Conservation (phyloP, 129 eudicot genomes). For the Chrysanthemum seticuspe region DNA sequence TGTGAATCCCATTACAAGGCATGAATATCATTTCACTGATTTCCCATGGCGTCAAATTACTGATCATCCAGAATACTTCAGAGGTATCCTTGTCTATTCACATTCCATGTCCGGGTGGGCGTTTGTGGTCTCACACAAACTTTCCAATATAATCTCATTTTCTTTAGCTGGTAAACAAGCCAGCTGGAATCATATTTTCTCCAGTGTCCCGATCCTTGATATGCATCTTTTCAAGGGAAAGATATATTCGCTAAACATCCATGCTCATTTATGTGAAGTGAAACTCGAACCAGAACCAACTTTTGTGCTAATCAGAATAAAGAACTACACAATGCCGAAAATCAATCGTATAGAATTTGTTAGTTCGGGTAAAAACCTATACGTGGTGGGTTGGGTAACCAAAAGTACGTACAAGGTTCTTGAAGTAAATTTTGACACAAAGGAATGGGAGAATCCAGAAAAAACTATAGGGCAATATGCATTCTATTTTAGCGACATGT, state of each 20-base stretch:
- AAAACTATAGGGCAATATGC: neutral
- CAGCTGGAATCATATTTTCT: conserved; percentile 1
- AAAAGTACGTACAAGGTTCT: neutral
- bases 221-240: conserved; percentile 3
- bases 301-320: neutral
- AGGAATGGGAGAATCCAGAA: conserved; percentile 2
- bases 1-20: conserved; percentile 32
- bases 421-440: conserved; percentile 17
- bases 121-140: neutral
- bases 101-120: conserved; percentile 10
- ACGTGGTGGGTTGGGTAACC: neutral
- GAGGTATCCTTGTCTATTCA: conserved; percentile 20
- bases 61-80: neutral
- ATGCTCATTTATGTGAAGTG: conserved; percentile 11
- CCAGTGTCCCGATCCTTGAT: neutral
- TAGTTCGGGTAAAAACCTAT: conserved; percentile 11
- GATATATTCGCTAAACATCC: conserved; percentile 6
- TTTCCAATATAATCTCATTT: neutral
- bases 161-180: conserved; percentile 15
- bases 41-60: neutral
- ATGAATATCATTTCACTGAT: conserved; percentile 22
- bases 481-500: neutral
- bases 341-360: neutral
- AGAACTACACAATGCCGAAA: neutral
- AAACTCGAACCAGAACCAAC: neutral